Percentiles rank a stretch among this genome's conserved stretches.
Conservation (phyloP, 345 rosid species). For the Iberis pinnata region DNA sequence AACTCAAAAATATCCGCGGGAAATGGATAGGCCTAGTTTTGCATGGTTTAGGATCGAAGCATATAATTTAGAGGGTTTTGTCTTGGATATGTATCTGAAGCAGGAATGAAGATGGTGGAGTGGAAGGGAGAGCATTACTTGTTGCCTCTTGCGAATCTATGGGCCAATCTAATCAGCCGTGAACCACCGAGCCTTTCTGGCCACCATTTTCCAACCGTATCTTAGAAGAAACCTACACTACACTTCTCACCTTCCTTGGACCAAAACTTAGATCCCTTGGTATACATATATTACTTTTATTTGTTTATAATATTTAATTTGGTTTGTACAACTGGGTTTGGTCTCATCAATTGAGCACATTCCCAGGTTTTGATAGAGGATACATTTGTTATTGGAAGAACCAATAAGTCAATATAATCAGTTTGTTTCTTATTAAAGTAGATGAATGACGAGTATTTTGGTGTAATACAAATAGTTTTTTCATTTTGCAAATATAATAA, state of each 20-base stretch:
- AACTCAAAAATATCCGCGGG: neutral
- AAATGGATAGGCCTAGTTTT: neutral
- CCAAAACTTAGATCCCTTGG: slow-evolving; percentile 5
- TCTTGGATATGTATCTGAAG: slow-evolving; percentile 6
- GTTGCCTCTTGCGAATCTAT: slow-evolving; percentile 60
- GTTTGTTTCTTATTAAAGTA: too few species aligned
- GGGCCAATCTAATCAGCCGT: slow-evolving; percentile 61
- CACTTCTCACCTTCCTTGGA: slow-evolving; percentile 2
- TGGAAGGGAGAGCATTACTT: slow-evolving; percentile 65
- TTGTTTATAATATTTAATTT: slow-evolving; percentile 21
- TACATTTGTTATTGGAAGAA: neutral
- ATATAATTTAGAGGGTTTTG: neutral
- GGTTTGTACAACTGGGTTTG: neutral
- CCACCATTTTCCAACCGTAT: neutral
- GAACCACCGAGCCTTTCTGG: slow-evolving; percentile 52
- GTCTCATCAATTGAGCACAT: neutral
- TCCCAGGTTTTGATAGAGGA: neutral
- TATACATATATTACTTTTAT: slow-evolving; percentile 5
- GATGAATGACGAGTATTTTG: too few species aligned
- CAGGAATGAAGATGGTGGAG: slow-evolving; percentile 53
- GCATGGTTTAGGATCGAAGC: neutral
- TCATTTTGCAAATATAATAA: too few species aligned
- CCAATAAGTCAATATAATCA: slow-evolving; percentile 14
- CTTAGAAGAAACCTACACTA: slow-evolving; percentile 8
- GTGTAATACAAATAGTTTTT: too few species aligned